Conservation (phyloP, 805 yeast species). For the Pichia nakasei region DNA sequence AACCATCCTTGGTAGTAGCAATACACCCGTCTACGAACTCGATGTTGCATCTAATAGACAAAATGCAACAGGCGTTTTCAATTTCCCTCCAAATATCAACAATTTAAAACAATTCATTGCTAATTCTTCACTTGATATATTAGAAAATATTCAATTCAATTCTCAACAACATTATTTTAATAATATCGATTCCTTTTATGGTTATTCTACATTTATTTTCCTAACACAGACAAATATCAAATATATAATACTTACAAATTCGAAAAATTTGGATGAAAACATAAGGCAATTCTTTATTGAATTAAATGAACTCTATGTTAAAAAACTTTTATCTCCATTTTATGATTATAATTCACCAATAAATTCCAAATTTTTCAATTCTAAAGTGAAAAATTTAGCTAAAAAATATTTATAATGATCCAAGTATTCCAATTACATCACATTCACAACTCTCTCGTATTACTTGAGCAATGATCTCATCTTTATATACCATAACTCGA, state of each 20-base stretch:
- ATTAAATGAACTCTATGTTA: constrained; percentile 79
- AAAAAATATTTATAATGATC: constrained; percentile 54
- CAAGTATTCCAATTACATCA: constrained; percentile 27
- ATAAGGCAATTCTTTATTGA: constrained; percentile 80
- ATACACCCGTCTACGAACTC: constrained; percentile 78
- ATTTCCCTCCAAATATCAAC: constrained; percentile 58
- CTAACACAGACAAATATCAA: constrained; percentile 84
- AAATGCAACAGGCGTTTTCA: constrained; percentile 54
- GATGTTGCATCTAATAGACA: constrained; percentile 72
- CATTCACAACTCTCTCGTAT: constrained; percentile 17
- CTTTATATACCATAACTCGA: constrained; percentile 15
- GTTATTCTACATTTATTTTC: constrained; percentile 72
- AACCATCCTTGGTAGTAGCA: constrained; percentile 79
- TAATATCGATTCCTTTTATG: constrained; percentile 78
- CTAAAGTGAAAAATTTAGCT: constrained; percentile 61
- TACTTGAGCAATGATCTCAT: constrained; percentile 9
- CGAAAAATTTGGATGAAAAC: constrained; percentile 51
- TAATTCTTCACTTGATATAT: constrained; percentile 83
- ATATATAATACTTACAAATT: constrained; percentile 62
- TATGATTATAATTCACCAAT: constrained; percentile 71
- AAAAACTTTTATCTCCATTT: constrained; percentile 79
- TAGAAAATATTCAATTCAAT: constrained; percentile 85
- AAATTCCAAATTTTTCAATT: constrained; percentile 64
- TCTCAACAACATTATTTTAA: constrained; percentile 59
- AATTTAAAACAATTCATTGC: constrained; percentile 84